Conservation (phyloP, 495 filamentous ascomycete genomes). For the Tuber magnatum region DNA sequence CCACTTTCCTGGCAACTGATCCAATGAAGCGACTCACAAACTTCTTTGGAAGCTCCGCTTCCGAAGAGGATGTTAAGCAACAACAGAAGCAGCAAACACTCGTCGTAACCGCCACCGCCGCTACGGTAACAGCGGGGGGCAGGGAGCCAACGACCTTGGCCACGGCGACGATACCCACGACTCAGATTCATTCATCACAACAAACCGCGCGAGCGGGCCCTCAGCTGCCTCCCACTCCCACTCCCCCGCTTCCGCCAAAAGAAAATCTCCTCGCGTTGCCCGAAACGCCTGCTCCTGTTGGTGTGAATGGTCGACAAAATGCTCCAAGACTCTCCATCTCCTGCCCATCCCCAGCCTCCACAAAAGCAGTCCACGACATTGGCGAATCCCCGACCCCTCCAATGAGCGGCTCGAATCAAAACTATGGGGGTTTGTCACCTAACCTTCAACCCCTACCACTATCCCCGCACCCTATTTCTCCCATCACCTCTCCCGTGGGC, state of each 20-base stretch:
- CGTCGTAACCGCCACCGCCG: conserved; percentile 5
- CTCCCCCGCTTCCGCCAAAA: not conserved
- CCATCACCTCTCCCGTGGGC: conserved; percentile 17
- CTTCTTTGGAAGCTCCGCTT: conserved; percentile 28
- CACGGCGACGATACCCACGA: not conserved
- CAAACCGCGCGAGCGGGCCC: not conserved
- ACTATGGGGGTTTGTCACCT: conserved; percentile 11
- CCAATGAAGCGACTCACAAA: conserved; percentile 30
- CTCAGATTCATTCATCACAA: not conserved
- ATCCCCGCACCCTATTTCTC: conserved; percentile 20
- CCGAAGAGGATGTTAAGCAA: conserved; percentile 21
- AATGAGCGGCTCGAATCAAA: conserved; percentile 12
- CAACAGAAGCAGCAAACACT: conserved; percentile 10
- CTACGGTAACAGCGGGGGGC: conserved; percentile 10
- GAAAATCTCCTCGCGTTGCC: not conserved
- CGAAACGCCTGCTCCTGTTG: not conserved
- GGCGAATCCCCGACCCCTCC: conserved; percentile 26
- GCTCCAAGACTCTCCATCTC: conserved; percentile 12
- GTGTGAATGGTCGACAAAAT: conserved; percentile 3
- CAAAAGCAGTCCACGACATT: conserved; percentile 8
- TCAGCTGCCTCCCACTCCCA: not conserved
- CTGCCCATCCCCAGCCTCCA: conserved; percentile 11
- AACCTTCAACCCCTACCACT: conserved; percentile 17
- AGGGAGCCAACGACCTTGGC: conserved; percentile 2
- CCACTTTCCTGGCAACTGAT: conserved; percentile 26